These are phyloP conservation scores for Kodamaea sp. DNA, from an alignment of 1,139 yeast species.

Conservation along the genomic window DNA sequence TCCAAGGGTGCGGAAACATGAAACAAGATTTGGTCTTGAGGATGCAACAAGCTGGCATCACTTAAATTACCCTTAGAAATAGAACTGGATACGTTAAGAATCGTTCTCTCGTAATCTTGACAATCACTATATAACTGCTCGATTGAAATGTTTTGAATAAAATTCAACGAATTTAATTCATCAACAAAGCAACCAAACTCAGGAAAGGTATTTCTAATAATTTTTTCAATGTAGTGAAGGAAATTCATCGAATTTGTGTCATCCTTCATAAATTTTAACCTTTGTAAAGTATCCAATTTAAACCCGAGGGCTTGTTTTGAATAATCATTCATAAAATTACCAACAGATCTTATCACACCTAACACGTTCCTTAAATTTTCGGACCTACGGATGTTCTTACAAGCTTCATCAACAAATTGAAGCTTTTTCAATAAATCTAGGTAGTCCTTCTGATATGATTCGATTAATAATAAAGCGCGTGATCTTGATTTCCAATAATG, in stretches of 20 bases:
- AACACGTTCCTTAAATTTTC: constrained; percentile 63
- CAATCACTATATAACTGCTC: constrained; percentile 78
- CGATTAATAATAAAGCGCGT: constrained; percentile 64
- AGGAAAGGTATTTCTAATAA: constrained; percentile 73
- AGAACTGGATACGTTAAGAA: constrained; percentile 54
- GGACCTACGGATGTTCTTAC: constrained; percentile 57
- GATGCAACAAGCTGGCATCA: constrained; percentile 65
- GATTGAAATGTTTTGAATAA: constrained; percentile 64
- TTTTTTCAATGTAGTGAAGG: constrained; percentile 81
- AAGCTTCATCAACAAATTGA: constrained; percentile 63
- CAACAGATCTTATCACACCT: constrained; percentile 77
- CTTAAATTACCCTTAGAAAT: constrained; percentile 72
- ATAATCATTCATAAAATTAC: constrained; percentile 88
- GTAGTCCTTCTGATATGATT: constrained; percentile 72
- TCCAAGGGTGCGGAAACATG: constrained; percentile 48
- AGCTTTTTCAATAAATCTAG: constrained; percentile 63
- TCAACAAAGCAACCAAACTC: constrained; percentile 73
- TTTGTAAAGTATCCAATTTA: constrained; percentile 73
- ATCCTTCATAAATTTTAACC: constrained; percentile 84
- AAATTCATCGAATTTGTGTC: constrained; percentile 74
- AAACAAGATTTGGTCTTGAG: constrained; percentile 63
- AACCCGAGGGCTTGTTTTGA: constrained; percentile 83
- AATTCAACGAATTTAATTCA: constrained; percentile 62
- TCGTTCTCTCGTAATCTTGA: constrained; percentile 51
- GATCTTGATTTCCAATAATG: constrained; percentile 86